phyloP scores from a whole-genome alignment of 208 protist species.

The Trypanosoma mega region DNA sequence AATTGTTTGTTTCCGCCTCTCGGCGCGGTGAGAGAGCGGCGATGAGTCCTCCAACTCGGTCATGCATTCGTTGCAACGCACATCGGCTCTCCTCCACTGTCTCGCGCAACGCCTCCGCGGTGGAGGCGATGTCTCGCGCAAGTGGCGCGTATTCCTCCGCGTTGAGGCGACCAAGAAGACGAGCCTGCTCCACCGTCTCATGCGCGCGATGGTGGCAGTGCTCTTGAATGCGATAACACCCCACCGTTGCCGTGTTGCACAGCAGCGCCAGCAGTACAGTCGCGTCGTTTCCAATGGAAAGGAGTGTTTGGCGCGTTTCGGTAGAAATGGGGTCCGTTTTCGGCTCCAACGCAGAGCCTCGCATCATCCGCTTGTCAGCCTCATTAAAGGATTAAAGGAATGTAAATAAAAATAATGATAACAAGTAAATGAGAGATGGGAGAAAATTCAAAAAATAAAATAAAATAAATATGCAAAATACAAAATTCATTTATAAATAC shows the following conservation, averaged over 20 bases:
- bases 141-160: constrained; percentile 13
- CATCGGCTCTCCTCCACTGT: constrained; percentile 11
- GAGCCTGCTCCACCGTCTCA: constrained; percentile 11
- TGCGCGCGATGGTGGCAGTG: constrained; percentile 6
- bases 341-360: too few species aligned
- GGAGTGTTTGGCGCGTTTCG: background rate
- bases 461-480: constrained; percentile 20
- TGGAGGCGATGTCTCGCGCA: constrained; percentile 7
- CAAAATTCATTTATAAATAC: background rate
- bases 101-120: background rate
- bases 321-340: too few species aligned
- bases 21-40: too few species aligned
- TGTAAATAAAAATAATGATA: constrained; percentile 17
- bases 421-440: background rate
- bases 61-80: constrained; percentile 16
- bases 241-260: constrained; percentile 16
- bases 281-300: constrained; percentile 1
- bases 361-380: too few species aligned
- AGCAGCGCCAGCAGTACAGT: constrained; percentile 17
- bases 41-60: constrained; percentile 6
- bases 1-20: too few species aligned
- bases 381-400: background rate
- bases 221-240: constrained; percentile 15
- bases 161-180: background rate
- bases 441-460: constrained; percentile 16